phyloP scores from a whole-genome alignment of 257 asterid genomes.

The Solanum etuberosum region DNA sequence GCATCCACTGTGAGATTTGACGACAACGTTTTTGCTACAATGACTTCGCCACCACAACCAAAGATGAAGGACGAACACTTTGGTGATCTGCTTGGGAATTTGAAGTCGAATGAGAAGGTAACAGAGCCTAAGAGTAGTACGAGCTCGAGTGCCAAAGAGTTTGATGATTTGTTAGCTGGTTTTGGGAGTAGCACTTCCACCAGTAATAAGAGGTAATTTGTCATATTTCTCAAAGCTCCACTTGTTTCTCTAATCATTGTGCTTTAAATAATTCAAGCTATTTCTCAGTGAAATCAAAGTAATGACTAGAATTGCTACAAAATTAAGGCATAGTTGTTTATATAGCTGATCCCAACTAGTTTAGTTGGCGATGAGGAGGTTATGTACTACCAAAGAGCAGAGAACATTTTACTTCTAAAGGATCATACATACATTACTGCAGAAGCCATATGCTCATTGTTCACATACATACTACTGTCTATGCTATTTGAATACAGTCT shows the following conservation, averaged over 20 bases:
- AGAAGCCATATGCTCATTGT: background rate
- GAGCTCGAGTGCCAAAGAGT: constrained; percentile 40
- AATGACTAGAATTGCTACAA: background rate
- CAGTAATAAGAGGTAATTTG: constrained; percentile 44
- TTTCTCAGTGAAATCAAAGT: background rate
- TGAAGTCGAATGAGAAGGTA: constrained; percentile 38
- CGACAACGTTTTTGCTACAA: constrained; percentile 47
- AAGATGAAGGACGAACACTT: constrained; percentile 25
- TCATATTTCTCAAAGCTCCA: background rate
- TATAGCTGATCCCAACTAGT: background rate
- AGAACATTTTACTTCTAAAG: background rate
- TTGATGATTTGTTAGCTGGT: constrained; percentile 72
- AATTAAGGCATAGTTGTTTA: background rate
- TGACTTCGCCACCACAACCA: constrained; percentile 33
- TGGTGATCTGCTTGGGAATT: constrained; percentile 33
- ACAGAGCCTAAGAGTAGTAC: constrained; percentile 27
- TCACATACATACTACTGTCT: background rate
- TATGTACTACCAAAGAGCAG: background rate
- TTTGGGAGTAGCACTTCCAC: constrained; percentile 48
- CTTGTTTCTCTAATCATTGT: background rate
- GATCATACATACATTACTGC: background rate
- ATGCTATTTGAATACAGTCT: background rate
- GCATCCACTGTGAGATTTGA: constrained; percentile 45
- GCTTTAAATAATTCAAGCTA: background rate
- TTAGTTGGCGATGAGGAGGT: background rate